Conservation (phyloP, 371 early-diverging fungal species). For the Apophysomyces ossiformis region DNA sequence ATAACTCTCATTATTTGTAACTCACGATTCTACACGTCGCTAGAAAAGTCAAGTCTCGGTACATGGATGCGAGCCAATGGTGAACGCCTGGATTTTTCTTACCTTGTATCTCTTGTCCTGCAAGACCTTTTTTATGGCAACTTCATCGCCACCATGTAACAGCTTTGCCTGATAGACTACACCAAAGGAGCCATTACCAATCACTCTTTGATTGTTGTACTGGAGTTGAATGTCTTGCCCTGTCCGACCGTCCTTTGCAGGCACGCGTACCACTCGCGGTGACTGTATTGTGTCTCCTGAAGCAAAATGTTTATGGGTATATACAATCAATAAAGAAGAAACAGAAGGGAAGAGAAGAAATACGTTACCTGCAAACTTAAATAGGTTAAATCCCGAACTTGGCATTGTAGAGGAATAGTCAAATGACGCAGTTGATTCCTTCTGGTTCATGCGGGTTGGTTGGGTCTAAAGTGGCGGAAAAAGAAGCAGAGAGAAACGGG, state of each 20-base stretch:
- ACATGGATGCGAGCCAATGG: not conserved
- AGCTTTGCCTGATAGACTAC: slow-evolving; percentile 94
- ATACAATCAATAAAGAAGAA: not conserved
- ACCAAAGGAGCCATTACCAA: slow-evolving; percentile 96
- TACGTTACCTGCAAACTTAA: slow-evolving; percentile 2
- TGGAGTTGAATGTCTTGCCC: slow-evolving; percentile 84
- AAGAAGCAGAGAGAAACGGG: not conserved
- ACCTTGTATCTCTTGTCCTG: slow-evolving; percentile 97
- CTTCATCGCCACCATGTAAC: slow-evolving; percentile 73
- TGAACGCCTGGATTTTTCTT: slow-evolving; percentile 14
- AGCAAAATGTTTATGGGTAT: not conserved
- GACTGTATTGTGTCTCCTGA: slow-evolving; percentile 19
- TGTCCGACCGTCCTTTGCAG: slow-evolving; percentile 84
- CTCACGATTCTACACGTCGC: slow-evolving; percentile 82
- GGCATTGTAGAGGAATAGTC: slow-evolving; percentile 1
- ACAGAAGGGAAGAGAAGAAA: no score
- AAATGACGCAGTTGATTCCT: slow-evolving; percentile 7
- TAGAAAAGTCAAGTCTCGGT: slow-evolving; percentile 6
- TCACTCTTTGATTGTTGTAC: slow-evolving; percentile 87
- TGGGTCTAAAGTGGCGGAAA: not conserved
- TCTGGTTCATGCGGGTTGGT: slow-evolving; percentile 7
- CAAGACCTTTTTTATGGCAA: slow-evolving; percentile 94
- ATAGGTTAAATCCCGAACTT: slow-evolving; percentile 1
- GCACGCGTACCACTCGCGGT: slow-evolving; percentile 33
- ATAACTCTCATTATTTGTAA: slow-evolving; percentile 94